Base-by-base conservation (phyloP, 1,139 yeast species). In the Suhomyces yuchorum region DNA sequence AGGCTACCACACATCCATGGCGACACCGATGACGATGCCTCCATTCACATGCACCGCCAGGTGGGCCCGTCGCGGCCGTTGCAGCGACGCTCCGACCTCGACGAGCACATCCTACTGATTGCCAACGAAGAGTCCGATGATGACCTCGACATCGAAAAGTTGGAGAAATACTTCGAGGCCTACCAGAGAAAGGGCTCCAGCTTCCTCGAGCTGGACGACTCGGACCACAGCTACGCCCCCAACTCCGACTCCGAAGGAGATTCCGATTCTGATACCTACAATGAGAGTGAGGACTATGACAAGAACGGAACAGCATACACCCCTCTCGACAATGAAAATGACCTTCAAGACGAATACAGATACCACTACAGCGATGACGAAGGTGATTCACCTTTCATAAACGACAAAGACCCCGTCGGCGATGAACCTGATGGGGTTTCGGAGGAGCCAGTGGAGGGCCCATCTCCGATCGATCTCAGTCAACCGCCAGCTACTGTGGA, bases 1-100 rank as follows among this genome's bases (percentile, higher is more conserved):
- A 59, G 59, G 37, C 62, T 74, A 8, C 80, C 80, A 4, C 56
- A 59, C 17, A 63, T 71, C 8, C 58, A 64, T 33, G 77, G 77
- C 0, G 78, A 71, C 43, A 70, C 77, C 0, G 80, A 73, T 48
- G 79, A 75, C 40, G 78, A 74, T 38, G 70, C 69, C 0, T 74
- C 80, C 15, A 68, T 75, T 30, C 79, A 75, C 54, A 54, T 73
- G 22, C 63, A 70, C 48, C 60, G 68, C 37, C 63, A 60, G 8
- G 70, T 75, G 1, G 78, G 78, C 0, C 75, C 73, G 1, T 68
- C 78, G 1, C 56, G 59, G 12, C 79, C 80, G 1, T 58, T 73
- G 15, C 59, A 58, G 15, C 49, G 53, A 19, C 44, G 38, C 39
- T 45, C 34, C 50, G 53, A 47, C 8, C 35, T 44, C 20, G 63